Conservation (phyloP, 345 rosid species). For the Arabis hirsuta region DNA sequence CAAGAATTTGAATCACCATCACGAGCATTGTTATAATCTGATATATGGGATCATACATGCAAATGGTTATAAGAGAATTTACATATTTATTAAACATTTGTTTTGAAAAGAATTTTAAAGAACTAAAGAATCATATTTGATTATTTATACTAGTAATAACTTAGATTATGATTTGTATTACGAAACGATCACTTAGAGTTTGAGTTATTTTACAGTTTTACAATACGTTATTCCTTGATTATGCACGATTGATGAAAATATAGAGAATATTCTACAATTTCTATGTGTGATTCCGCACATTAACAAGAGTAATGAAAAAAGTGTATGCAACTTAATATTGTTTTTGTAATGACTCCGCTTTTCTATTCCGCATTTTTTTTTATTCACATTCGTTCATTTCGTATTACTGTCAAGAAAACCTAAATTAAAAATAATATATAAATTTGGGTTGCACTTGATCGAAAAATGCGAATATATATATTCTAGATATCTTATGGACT, state of each 20-base stretch:
- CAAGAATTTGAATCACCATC: constrained; percentile 24
- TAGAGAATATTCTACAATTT: neutral
- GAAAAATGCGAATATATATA: neutral
- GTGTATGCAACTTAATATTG: neutral
- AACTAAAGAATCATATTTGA: neutral
- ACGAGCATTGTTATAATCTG: constrained; percentile 23
- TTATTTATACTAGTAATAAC: constrained; percentile 1
- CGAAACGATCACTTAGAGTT: neutral
- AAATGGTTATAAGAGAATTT: neutral
- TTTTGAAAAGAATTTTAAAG: neutral
- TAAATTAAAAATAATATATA: neutral
- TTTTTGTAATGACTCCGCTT: neutral
- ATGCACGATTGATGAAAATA: constrained; percentile 10
- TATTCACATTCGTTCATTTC: neutral
- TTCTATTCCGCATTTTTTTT: neutral
- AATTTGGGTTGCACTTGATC: neutral
- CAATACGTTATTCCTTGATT: constrained; percentile 2
- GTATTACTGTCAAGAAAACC: neutral
- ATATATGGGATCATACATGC: neutral
- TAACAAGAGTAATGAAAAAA: neutral
- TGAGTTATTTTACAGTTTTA: neutral
- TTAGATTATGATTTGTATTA: neutral
- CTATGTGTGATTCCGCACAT: neutral
- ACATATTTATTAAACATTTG: neutral
- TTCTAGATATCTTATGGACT: neutral